Conservation (phyloP, 2,329 filamentous ascomycete genomes). For the Pestalotiopsis sp. region DNA sequence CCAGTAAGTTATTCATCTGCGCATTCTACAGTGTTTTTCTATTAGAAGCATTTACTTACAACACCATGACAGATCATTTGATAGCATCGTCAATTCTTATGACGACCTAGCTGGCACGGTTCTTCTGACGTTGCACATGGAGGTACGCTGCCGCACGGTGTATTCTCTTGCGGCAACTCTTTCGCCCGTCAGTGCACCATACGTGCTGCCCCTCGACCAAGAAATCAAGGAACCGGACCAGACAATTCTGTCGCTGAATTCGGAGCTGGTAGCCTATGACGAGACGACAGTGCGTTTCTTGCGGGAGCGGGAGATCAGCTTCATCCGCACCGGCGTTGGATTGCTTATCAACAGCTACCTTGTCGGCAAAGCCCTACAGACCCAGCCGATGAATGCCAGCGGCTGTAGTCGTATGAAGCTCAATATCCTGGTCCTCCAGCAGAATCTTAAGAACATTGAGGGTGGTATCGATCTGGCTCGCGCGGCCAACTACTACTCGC, state of each 20-base stretch:
- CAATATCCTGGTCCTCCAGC: conserved; percentile 92
- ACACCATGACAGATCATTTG: conserved; percentile 67
- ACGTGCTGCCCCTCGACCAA: conserved; percentile 65
- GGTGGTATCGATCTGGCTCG: conserved; percentile 65
- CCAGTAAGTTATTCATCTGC: conserved; percentile 54
- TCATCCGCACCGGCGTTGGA: conserved; percentile 77
- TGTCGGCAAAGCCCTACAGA: conserved; percentile 69
- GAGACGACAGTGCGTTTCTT: conserved; percentile 77
- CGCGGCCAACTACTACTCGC: conserved; percentile 68
- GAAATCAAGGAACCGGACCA: conserved; percentile 78
- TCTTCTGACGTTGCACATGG: conserved; percentile 84
- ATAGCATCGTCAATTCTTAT: conserved; percentile 82
- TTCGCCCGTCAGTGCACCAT: conserved; percentile 63
- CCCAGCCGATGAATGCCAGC: conserved; percentile 80
- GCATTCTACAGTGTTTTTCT: neutral
- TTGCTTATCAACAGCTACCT: conserved; percentile 79
- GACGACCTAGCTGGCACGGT: conserved; percentile 78
- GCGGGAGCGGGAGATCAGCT: conserved; percentile 69
- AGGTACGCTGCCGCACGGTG: conserved; percentile 83
- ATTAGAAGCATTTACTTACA: neutral
- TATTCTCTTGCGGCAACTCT: conserved; percentile 71
- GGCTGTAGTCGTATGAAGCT: conserved; percentile 89
- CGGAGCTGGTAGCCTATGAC: conserved; percentile 84
- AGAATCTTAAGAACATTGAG: conserved; percentile 94
- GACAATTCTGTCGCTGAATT: conserved; percentile 80